These are phyloP conservation scores for Sutorius eximius DNA, from an alignment of 1,284 basidiomycete genomes.

Conservation along the genomic window DNA sequence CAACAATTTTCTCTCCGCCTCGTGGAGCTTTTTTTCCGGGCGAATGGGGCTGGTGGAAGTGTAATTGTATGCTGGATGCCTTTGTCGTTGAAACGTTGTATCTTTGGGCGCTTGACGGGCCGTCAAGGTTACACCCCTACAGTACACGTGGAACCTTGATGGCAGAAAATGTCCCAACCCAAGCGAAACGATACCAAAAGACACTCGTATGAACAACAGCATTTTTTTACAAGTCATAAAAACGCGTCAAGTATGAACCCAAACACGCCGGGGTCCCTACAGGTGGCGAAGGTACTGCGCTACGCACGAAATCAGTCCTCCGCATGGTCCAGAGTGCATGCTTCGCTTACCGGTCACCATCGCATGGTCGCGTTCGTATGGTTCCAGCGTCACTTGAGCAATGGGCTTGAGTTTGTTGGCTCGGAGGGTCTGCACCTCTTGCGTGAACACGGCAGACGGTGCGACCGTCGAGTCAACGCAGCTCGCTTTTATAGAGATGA, in stretches of 20 bases:
- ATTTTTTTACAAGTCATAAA: slow-evolving; percentile 14
- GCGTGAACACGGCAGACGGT: slow-evolving; percentile 88
- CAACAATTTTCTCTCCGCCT: slow-evolving; percentile 28
- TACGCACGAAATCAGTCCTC: slow-evolving; percentile 26
- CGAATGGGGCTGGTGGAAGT: background rate
- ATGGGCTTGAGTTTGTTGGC: slow-evolving; percentile 86
- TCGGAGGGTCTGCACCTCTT: slow-evolving; percentile 86
- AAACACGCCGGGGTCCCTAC: slow-evolving; percentile 16
- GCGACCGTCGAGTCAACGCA: slow-evolving; percentile 97
- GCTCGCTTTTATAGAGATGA: slow-evolving; percentile 99
- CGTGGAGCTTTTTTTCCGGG: slow-evolving; percentile 5
- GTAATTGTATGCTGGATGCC: background rate
- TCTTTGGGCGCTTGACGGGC: too few relatives aligned
- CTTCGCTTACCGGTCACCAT: slow-evolving; percentile 66
- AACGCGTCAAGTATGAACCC: background rate
- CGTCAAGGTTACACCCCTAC: slow-evolving; percentile 5
- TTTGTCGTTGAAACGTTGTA: too few relatives aligned
- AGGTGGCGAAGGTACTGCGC: slow-evolving; percentile 55
- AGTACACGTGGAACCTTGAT: slow-evolving; percentile 10
- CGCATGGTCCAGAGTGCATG: background rate
- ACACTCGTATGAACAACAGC: slow-evolving; percentile 12
- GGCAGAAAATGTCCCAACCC: background rate
- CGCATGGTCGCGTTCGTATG: slow-evolving; percentile 80
- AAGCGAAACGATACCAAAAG: slow-evolving; percentile 12
- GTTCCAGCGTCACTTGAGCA: slow-evolving; percentile 91